Conservation (phyloP, 495 filamentous ascomycete genomes). For the Penicillium silybi region DNA sequence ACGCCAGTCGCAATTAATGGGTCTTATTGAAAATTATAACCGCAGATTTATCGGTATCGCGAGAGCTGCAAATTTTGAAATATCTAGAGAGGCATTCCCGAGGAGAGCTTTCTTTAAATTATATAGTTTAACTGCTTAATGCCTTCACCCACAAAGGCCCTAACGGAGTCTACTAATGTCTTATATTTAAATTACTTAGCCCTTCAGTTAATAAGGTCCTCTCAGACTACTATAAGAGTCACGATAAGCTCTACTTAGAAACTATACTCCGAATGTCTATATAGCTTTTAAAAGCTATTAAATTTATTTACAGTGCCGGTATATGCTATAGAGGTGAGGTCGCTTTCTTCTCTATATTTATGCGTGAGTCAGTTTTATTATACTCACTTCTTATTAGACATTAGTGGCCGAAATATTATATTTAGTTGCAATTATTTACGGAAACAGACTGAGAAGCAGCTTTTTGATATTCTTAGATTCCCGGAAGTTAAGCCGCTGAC, state of each 20-base stretch:
- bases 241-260: constrained; percentile 17
- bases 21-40: constrained; percentile 37
- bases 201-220: constrained; percentile 24
- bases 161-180: constrained; percentile 43
- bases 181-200: constrained; percentile 42
- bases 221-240: constrained; percentile 16
- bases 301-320: constrained; percentile 27
- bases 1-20: constrained; percentile 24
- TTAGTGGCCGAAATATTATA: constrained; percentile 18
- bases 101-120: constrained; percentile 10
- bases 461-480: constrained; percentile 27
- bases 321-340: constrained; percentile 30
- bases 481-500: constrained; percentile 25
- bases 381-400: constrained; percentile 13
- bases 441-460: constrained; percentile 9
- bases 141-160: constrained; percentile 36
- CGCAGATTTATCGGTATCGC: constrained; percentile 12
- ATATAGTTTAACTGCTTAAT: constrained; percentile 37
- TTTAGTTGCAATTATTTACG: constrained; percentile 11
- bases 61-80: constrained; percentile 14
- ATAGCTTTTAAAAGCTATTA: constrained; percentile 26
- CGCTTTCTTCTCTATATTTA: not conserved
- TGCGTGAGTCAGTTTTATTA: not conserved
- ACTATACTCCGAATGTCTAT: constrained; percentile 22
- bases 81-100: constrained; percentile 4